phyloP scores from a whole-genome alignment of 352 stramenopile genomes.

The Nothophytophthora sp. region DNA sequence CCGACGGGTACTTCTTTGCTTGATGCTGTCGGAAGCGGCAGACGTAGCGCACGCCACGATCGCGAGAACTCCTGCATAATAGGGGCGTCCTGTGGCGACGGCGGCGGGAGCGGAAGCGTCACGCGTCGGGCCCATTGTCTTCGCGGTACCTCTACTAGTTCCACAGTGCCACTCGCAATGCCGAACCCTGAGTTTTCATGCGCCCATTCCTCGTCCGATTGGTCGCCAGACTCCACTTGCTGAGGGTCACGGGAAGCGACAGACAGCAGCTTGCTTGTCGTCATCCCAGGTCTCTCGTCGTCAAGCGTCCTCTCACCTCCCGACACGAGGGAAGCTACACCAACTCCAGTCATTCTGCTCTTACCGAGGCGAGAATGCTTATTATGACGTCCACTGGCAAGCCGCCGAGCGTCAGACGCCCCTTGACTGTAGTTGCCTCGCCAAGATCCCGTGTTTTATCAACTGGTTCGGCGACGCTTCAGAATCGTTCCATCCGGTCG shows the following conservation, averaged over 20 bases:
- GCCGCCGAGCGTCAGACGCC: no score
- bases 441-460: no score
- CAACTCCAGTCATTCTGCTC: no score
- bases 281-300: neutral
- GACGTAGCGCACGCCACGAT: slow-evolving; percentile 33
- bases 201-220: slow-evolving; percentile 6
- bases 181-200: slow-evolving; percentile 17
- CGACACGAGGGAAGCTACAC: no score
- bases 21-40: slow-evolving; percentile 7
- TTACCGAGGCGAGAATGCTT: no score
- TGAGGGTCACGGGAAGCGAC: neutral
- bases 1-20: slow-evolving; percentile 9
- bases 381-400: no score
- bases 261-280: neutral
- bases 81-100: slow-evolving; percentile 14
- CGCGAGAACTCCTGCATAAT: slow-evolving; percentile 45
- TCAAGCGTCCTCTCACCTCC: neutral
- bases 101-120: slow-evolving; percentile 23
- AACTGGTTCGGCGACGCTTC: no score
- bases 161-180: slow-evolving; percentile 22
- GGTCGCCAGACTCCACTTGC: slow-evolving; percentile 6
- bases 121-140: slow-evolving; percentile 17
- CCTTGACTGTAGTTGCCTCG: no score
- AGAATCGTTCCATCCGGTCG: no score
- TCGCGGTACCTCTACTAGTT: slow-evolving; percentile 18